A percentile compares a stretch with the other conserved stretches of the same genome.
These are phyloP conservation scores for Scutellaria galericulata DNA, from an alignment of 257 asterid species.

Conservation along the genomic window DNA sequence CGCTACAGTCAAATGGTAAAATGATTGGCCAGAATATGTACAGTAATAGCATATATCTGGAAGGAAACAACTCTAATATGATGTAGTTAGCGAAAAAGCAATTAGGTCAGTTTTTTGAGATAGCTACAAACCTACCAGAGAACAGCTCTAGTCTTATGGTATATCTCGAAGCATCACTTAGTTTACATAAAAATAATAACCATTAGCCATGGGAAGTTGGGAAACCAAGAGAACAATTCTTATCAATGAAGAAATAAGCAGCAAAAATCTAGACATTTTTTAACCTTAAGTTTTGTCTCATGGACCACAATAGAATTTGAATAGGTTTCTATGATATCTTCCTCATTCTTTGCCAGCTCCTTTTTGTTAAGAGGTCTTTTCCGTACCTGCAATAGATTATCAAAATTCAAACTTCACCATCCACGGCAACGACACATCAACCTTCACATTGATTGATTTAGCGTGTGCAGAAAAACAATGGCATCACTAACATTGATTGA, in stretches of 20 bases:
- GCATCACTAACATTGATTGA: constrained; percentile 14
- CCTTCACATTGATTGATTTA: background rate
- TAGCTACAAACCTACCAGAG: too few relatives aligned
- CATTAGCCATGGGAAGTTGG: constrained; percentile 8
- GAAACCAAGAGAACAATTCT: constrained; percentile 22
- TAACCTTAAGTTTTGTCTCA: constrained; percentile 87
- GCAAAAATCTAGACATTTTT: background rate
- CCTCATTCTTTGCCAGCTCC: constrained; percentile 87
- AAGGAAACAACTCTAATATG: too few relatives aligned
- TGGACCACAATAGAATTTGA: constrained; percentile 73
- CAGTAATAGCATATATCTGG: too few relatives aligned
- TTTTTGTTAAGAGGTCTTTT: constrained; percentile 92
- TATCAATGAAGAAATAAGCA: background rate
- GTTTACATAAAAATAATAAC: background rate
- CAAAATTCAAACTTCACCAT: constrained; percentile 30
- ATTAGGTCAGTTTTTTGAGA: too few relatives aligned
- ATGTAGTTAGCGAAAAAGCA: too few relatives aligned
- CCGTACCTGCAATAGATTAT: constrained; percentile 66
- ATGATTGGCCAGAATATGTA: too few relatives aligned
- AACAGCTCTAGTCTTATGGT: background rate
- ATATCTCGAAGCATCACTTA: too few relatives aligned
- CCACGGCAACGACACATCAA: constrained; percentile 4
- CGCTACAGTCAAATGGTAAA: too few relatives aligned
- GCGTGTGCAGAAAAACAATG: background rate
- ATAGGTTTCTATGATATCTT: constrained; percentile 78